These are phyloP conservation scores for Paragyromitra xinjiangensis DNA, from an alignment of 495 filamentous ascomycete genomes.

Conservation along the genomic window DNA sequence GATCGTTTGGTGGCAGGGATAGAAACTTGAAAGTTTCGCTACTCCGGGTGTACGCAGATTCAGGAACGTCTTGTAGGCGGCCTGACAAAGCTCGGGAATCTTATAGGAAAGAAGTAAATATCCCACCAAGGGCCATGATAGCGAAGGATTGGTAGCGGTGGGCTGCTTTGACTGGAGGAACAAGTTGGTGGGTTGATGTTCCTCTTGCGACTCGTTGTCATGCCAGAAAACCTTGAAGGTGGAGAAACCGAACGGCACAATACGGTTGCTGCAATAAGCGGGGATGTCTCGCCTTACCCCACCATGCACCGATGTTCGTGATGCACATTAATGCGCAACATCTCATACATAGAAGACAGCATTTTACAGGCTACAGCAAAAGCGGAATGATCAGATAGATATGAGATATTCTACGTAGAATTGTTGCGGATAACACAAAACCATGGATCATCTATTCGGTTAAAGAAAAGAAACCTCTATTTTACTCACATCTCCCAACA, in stretches of 20 bases:
- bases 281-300: conserved; percentile 46
- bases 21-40: conserved; percentile 1
- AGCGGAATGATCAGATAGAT: background rate
- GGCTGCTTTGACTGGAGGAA: conserved; percentile 8
- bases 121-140: conserved; percentile 36
- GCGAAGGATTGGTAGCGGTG: conserved; percentile 8
- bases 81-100: background rate
- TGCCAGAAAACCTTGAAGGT: conserved; percentile 37
- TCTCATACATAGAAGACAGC: background rate
- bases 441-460: conserved; percentile 9
- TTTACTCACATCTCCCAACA: conserved; percentile 23
- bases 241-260: conserved; percentile 20
- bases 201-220: conserved; percentile 25
- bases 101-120: conserved; percentile 26
- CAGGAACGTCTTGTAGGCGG: background rate
- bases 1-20: background rate
- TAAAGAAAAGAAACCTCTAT: conserved; percentile 42
- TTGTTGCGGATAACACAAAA: conserved; percentile 9
- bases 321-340: conserved; percentile 11
- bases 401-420: background rate
- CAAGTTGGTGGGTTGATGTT: conserved; percentile 21
- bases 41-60: background rate
- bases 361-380: background rate
- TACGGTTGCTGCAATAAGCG: conserved; percentile 23
- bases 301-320: conserved; percentile 19